Evolutionary conservation across 1,139 yeast species (phyloP).

Genomic region (Zygotorulaspora mrakii): DNA sequence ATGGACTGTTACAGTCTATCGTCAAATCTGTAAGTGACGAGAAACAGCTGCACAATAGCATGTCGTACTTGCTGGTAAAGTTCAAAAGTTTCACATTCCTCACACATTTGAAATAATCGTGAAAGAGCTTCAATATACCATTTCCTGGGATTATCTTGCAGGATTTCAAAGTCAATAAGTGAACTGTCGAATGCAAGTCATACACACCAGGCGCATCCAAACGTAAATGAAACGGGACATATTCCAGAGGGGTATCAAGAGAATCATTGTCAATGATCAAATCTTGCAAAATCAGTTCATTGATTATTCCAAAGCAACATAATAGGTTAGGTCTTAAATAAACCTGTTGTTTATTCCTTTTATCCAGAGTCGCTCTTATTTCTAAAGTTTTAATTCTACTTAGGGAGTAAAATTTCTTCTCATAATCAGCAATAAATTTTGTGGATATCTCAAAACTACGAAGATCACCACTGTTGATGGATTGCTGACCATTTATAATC

Average conservation of each 20-base stretch:
- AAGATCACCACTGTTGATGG: constrained; percentile 32
- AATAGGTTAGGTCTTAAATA: constrained; percentile 41
- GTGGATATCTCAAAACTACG: constrained; percentile 32
- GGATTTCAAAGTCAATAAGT: constrained; percentile 31
- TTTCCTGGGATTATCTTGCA: constrained; percentile 39
- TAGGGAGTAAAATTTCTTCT: constrained; percentile 27
- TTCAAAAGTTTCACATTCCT: constrained; percentile 39
- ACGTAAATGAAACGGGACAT: constrained; percentile 30
- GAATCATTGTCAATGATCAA: constrained; percentile 47
- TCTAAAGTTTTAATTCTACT: constrained; percentile 30
- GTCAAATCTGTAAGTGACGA: constrained; percentile 37
- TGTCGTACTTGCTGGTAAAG: constrained; percentile 44
- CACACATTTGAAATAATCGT: constrained; percentile 42
- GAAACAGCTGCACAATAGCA: constrained; percentile 50
- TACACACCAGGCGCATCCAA: constrained; percentile 22
- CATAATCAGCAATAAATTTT: constrained; percentile 30
- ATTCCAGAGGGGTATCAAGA: constrained; percentile 38
- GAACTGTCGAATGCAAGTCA: constrained; percentile 37
- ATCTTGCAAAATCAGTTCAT: constrained; percentile 45
- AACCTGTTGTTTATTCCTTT: constrained; percentile 19
- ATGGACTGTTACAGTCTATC: constrained; percentile 48
- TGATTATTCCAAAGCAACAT: constrained; percentile 45
- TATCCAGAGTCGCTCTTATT: constrained; percentile 23
- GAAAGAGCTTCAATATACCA: constrained; percentile 35
- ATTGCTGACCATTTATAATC: constrained; percentile 34